These are phyloP conservation scores for Penicillium diatomitis DNA, from an alignment of 495 filamentous ascomycete genomes.

Conservation along the genomic window DNA sequence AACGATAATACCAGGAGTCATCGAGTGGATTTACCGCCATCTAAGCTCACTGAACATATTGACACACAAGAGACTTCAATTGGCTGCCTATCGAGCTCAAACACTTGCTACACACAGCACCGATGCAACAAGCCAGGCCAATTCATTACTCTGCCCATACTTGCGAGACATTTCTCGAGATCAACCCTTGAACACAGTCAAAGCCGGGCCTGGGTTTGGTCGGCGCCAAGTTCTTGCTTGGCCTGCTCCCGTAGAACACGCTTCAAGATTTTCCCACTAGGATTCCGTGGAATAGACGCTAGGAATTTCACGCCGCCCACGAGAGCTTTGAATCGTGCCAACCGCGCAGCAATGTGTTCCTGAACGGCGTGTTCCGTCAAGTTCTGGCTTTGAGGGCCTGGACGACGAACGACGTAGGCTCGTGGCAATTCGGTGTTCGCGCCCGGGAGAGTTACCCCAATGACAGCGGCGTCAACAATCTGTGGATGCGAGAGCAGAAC, in stretches of 20 bases:
- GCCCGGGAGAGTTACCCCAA: conserved; percentile 54
- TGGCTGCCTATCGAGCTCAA: no score
- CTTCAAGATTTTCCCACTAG: conserved; percentile 77
- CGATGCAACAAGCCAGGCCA: no score
- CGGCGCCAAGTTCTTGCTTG: conserved; percentile 24
- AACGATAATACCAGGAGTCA: no score
- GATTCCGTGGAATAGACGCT: conserved; percentile 66
- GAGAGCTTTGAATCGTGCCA: conserved; percentile 62
- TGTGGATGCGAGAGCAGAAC: conserved; percentile 56
- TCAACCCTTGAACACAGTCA: conserved; percentile 1
- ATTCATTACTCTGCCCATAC: no score
- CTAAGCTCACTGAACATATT: no score
- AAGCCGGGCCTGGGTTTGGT: conserved; percentile 10
- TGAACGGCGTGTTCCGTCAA: conserved; percentile 48
- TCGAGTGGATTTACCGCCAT: no score
- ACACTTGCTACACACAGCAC: no score
- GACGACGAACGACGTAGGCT: conserved; percentile 60
- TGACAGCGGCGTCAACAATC: conserved; percentile 70
- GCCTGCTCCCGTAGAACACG: conserved; percentile 47
- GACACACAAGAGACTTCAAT: no score
- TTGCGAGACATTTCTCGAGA: no score
- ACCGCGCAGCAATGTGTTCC: conserved; percentile 42
- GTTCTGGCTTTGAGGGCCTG: conserved; percentile 24
- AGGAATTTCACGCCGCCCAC: conserved; percentile 74
- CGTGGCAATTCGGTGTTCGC: conserved; percentile 66